A percentile compares a stretch with the other conserved stretches of the same genome.
phyloP scores from a whole-genome alignment of 1,139 yeast species.

The Kodamaea suecica region DNA sequence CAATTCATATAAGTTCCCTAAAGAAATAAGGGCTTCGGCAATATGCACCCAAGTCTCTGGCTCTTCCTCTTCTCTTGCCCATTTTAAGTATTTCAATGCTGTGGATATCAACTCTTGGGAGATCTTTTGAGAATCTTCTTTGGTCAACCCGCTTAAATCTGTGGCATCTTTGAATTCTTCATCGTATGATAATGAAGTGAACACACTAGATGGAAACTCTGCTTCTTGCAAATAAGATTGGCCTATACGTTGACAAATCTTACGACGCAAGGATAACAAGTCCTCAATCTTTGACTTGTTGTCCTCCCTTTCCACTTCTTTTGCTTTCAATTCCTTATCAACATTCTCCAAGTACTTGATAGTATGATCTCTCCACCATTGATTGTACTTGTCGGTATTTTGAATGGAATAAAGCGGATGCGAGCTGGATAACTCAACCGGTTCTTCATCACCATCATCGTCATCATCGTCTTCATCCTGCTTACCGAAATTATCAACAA shows the following conservation, averaged over 20 bases:
- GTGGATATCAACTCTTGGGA: constrained; percentile 50
- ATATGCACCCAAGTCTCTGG: constrained; percentile 78
- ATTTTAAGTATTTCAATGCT: constrained; percentile 56
- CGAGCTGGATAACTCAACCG: constrained; percentile 34
- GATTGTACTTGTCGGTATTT: constrained; percentile 37
- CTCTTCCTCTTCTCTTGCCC: constrained; percentile 66
- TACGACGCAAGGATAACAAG: constrained; percentile 26
- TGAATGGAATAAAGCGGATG: constrained; percentile 55
- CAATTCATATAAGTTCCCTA: constrained; percentile 68
- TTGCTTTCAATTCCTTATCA: constrained; percentile 18
- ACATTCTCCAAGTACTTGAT: constrained; percentile 40
- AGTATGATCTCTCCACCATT: constrained; percentile 58
- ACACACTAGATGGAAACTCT: constrained; percentile 56
- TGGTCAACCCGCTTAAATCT: constrained; percentile 38
- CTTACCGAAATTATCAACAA: constrained; percentile 61
- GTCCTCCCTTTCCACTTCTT: constrained; percentile 6
- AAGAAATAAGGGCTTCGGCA: constrained; percentile 79
- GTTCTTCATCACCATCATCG: constrained; percentile 29
- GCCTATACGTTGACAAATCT: constrained; percentile 52
- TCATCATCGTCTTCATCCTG: constrained; percentile 46
- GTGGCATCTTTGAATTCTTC: constrained; percentile 44
- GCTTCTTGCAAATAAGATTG: constrained; percentile 62
- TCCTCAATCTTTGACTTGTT: constrained; percentile 10
- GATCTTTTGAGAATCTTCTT: constrained; percentile 43
- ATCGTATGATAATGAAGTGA: constrained; percentile 55